A percentile compares a stretch with the other conserved stretches of the same genome.
Evolutionary conservation across 2,329 filamentous ascomycete genomes (phyloP).

Genomic region (Phaeosphaeria sp.): DNA sequence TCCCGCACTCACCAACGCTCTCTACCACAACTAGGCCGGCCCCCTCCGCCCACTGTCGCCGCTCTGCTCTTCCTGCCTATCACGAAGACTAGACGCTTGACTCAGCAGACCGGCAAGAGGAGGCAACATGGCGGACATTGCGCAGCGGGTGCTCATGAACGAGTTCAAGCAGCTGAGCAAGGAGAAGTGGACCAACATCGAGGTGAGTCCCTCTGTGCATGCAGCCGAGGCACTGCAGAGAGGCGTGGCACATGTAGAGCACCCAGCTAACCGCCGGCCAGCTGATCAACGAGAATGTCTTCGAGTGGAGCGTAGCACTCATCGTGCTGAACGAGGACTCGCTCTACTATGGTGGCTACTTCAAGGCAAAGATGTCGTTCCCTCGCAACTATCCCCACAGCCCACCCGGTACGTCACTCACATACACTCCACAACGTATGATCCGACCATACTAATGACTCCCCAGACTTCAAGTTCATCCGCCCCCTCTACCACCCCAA

Average conservation of each 20-base stretch:
- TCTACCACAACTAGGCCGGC: conserved; percentile 2
- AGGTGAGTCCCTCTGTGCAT: conserved; percentile 60
- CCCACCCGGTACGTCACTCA: conserved; percentile 67
- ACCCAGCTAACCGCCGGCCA: conserved; percentile 49
- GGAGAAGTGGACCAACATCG: conserved; percentile 93
- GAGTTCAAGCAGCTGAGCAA: conserved; percentile 83
- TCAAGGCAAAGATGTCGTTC: conserved; percentile 90
- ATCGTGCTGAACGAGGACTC: conserved; percentile 94
- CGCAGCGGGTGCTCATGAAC: conserved; percentile 85
- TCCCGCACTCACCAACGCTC: not conserved
- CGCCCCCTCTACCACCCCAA: conserved; percentile 89
- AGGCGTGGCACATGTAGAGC: conserved; percentile 16
- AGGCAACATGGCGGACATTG: conserved; percentile 49
- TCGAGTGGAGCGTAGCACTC: conserved; percentile 85
- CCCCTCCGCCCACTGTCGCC: not conserved
- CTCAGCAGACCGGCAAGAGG: conserved; percentile 5
- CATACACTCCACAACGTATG: not conserved
- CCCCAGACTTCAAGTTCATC: conserved; percentile 78
- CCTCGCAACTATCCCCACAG: conserved; percentile 87
- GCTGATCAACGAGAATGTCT: conserved; percentile 81
- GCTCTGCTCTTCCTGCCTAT: conserved; percentile 12
- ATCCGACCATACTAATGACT: not conserved
- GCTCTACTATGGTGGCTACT: conserved; percentile 90
- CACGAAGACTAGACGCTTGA: conserved; percentile 16
- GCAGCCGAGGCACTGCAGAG: not conserved